Evolutionary conservation across 345 rosid genomes (phyloP), one percentile per base, ranked within the genome.

Genomic region (Raphanus raphanistrum): DNA sequence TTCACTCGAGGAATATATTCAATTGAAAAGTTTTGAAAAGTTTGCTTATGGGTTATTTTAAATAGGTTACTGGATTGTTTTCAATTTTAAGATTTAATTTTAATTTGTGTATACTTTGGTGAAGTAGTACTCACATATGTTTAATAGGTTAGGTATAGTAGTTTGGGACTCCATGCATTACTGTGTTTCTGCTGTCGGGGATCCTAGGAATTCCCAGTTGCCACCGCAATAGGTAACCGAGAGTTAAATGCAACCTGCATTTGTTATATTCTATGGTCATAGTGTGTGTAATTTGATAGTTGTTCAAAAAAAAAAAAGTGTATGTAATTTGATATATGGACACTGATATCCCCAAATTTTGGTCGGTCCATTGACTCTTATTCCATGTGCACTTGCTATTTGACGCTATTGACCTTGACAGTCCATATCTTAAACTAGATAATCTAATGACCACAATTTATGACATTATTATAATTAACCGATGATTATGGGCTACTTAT

Each of bases 161-260:
- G 41, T n/a, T 38, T 61, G 27, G 60, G 41, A 71, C 27, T 13
- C 43, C 45, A 72, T 43, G 36, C 72, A 68, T 35, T 61, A 29
- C 3, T 68, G 78, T 62, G 63, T 66, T 68, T 61, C 63, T 55
- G 29, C 41, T 69, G 26, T 74, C 55, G 72, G 79, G 79, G 72
- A 70, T 70, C 68, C 76, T 74, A 70, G 75, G 82, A 70, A 64
- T 63, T 79, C 70, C 74, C 79, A 41, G 73, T 79, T 79, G 82
- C 82, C 82, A 33, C 74, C 60, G 82, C 78, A 72, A 68, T 50
- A 61, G 82, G 78, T 50, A 67, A 79, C 82, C 78, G 65, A 8
- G 82, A 79, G 71, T 8, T 79, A 63, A 79, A 79, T 79, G 82
- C 82, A 68, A 74, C 75, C 75, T 25, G 60, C 71, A 57, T 54